Base-by-base conservation (phyloP, 345 rosid species). In the Salix suchowensis region DNA sequence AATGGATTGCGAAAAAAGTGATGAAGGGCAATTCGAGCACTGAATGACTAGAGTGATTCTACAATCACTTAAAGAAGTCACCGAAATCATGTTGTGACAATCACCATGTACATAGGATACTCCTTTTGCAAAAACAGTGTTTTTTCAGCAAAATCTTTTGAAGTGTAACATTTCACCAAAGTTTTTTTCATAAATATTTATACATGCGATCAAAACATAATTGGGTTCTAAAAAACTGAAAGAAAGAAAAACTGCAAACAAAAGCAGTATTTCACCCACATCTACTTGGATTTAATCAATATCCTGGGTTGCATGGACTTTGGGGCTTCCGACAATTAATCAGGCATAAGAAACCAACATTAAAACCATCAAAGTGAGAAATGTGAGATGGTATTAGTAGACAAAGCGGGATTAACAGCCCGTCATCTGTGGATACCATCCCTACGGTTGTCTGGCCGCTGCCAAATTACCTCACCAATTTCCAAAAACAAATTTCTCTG, bases 361-460 rank as follows among this genome's bases (percentile, higher is more conserved):
- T 58, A n/a, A 58, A 58, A 9, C 13, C 5, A 54, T n/a, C 13
- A 9, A 55, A 7, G 61, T 55, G 2, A 16, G 55, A 48, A 82
- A 84, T 86, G 86, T 86, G 89, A 24, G 81, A 87, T 86, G 88
- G 89, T 74, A 83, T 86, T 82, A 89, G 90, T 84, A 86, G 90
- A 87, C 79, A 70, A 82, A 78, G 19, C 79, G 81, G 85, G 82
- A 79, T 75, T 14, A 26, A 54, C 67, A 39, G 21, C 85, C 85
- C 82, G 74, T 55, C 75, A 74, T 80, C 92, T 85, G 90, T 85
- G 92, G 92, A 85, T 80, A 69, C 79, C 90, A 87, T 85, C 85
- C 24, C 88, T 85, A 83, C 87, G 88, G 92, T 89, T 89, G 92
- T 87, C 90, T 87, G 90, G 86, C 90, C 92, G 88, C 84, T 69